Conservation (phyloP, 73 alveolate species). For the Tetrahymena malaccensis region DNA sequence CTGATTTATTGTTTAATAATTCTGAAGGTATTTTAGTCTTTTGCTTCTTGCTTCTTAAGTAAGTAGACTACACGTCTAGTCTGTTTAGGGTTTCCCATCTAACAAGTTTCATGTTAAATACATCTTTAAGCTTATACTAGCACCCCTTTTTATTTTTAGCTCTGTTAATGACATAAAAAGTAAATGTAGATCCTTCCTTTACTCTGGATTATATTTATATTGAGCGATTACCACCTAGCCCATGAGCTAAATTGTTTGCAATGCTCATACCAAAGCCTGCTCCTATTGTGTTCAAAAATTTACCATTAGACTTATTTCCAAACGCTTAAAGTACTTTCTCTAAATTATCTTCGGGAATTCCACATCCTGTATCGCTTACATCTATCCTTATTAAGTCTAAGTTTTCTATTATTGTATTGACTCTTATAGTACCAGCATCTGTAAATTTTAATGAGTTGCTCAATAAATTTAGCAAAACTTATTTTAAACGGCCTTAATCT, state of each 20-base stretch:
- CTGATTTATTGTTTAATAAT: not conserved
- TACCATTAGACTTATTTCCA: not conserved
- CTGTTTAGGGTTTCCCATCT: not conserved
- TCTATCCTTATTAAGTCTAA: conserved; percentile 7
- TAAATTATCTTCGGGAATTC: conserved; percentile 25
- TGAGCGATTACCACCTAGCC: not conserved
- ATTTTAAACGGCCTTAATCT: conserved; percentile 15
- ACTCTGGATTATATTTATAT: not conserved
- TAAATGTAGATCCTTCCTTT: not conserved
- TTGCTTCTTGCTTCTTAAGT: not conserved
- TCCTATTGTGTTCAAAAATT: conserved; percentile 18
- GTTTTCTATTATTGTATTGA: not conserved
- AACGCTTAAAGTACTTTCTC: conserved; percentile 11
- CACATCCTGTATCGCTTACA: conserved; percentile 28
- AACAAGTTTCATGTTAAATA: not conserved
- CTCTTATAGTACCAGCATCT: conserved; percentile 2
- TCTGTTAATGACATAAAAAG: not conserved
- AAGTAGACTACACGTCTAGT: not conserved
- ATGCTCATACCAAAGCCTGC: conserved; percentile 32
- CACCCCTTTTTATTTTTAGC: not conserved
- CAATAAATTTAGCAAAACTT: conserved; percentile 12
- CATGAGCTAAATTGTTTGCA: conserved; percentile 10
- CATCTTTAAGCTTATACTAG: not conserved
- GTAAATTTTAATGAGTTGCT: conserved; percentile 36
- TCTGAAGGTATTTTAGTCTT: not conserved